Conservation (phyloP, 768 basidiomycete species). For the Xanthoconium stramineum region DNA sequence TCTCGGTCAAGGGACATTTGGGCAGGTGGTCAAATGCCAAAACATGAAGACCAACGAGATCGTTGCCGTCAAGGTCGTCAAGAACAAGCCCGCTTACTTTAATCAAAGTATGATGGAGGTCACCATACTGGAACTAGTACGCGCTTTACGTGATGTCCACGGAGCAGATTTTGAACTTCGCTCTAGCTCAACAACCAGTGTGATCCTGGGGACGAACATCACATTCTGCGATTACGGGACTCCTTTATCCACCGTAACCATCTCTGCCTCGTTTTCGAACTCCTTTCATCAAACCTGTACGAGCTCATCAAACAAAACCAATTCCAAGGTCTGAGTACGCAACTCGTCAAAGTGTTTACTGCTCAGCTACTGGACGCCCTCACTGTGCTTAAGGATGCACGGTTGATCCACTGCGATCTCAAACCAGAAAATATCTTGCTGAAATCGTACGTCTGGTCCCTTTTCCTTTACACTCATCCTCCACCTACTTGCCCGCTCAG, state of each 20-base stretch:
- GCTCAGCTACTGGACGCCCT: constrained; percentile 91
- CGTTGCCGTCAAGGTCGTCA: constrained; percentile 98
- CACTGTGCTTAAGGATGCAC: constrained; percentile 89
- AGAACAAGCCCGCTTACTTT: constrained; percentile 99
- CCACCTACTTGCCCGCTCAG: constrained; percentile 37
- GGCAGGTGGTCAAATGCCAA: constrained; percentile 99
- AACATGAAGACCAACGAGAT: constrained; percentile 99
- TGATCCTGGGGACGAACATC: constrained; percentile 94
- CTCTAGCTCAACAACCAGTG: constrained; percentile 88
- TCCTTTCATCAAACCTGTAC: constrained; percentile 95
- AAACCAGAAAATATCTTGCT: constrained; percentile 98
- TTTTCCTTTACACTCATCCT: background rate
- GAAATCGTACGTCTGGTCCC: constrained; percentile 64
- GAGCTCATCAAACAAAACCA: constrained; percentile 99
- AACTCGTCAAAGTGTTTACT: constrained; percentile 98
- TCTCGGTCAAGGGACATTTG: constrained; percentile 97
- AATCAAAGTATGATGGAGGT: constrained; percentile 99
- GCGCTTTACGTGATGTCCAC: constrained; percentile 32
- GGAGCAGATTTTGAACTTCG: background rate
- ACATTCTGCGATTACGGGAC: constrained; percentile 91
- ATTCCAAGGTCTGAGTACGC: constrained; percentile 94
- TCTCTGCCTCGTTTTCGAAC: constrained; percentile 96
- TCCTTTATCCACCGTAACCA: constrained; percentile 97
- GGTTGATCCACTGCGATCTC: constrained; percentile 96
- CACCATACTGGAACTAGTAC: constrained; percentile 90